Evolutionary conservation across 176 grass and related monocot genomes (phyloP).

Genomic region (Avena eriantha): DNA sequence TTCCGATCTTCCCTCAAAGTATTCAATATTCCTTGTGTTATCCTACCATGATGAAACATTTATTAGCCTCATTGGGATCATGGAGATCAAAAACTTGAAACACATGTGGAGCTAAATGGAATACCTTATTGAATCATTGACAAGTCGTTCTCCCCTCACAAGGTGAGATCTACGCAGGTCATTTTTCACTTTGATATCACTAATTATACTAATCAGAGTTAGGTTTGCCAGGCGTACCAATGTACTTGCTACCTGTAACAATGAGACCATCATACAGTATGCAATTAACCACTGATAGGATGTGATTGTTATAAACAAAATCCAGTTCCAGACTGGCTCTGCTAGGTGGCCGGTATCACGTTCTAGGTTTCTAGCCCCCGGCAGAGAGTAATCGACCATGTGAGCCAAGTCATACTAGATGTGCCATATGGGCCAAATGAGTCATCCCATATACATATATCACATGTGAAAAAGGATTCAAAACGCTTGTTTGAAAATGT

Average conservation of each 20-base stretch:
- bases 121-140: constrained; percentile 81
- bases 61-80: neutral
- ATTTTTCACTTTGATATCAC: constrained; percentile 43
- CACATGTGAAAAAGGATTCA: neutral
- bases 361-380: neutral
- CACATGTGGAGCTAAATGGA: neutral
- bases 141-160: constrained; percentile 56
- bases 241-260: constrained; percentile 64
- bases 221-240: constrained; percentile 81
- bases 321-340: neutral
- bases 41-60: constrained; percentile 56
- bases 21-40: constrained; percentile 59
- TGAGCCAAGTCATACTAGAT: neutral
- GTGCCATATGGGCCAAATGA: neutral
- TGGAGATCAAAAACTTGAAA: neutral
- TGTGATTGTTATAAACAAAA: constrained; percentile 1
- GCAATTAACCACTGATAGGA: constrained; percentile 33
- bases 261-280: constrained; percentile 18
- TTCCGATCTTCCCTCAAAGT: constrained; percentile 44
- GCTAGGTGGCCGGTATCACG: neutral
- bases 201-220: constrained; percentile 52
- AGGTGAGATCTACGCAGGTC: constrained; percentile 53
- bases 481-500: neutral
- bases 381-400: neutral
- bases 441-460: constrained; percentile 14